These are phyloP conservation scores for Gymnopilus dilepis DNA, from an alignment of 768 basidiomycete genomes.

Conservation along the genomic window DNA sequence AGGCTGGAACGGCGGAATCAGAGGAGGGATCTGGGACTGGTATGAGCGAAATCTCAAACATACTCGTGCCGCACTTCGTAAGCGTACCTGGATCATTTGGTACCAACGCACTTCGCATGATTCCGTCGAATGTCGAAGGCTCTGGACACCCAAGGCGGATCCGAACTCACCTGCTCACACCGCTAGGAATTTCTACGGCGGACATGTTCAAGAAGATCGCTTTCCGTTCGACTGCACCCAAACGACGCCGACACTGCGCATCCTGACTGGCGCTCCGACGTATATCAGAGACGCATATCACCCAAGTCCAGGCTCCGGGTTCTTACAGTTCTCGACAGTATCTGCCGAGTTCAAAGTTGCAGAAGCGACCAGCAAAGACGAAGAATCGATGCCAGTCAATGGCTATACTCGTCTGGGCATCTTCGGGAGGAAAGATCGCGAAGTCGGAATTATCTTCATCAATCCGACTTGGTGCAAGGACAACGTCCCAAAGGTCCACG, in stretches of 20 bases:
- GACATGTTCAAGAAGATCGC: slow-evolving; percentile 10
- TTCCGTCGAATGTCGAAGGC: neutral
- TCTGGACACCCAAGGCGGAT: neutral
- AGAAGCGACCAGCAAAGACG: neutral
- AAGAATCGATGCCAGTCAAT: neutral
- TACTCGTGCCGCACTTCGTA: too few species aligned
- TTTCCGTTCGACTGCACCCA: slow-evolving; percentile 16
- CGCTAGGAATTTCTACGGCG: slow-evolving; percentile 10
- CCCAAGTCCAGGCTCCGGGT: slow-evolving; percentile 14
- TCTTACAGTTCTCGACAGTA: slow-evolving; percentile 19
- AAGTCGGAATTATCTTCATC: slow-evolving; percentile 3
- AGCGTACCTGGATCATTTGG: too few species aligned
- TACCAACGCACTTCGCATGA: neutral
- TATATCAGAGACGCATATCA: slow-evolving; percentile 14
- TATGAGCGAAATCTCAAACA: too few species aligned
- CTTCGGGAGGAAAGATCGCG: neutral
- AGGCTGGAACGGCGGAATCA: slow-evolving; percentile 10
- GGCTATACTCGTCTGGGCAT: slow-evolving; percentile 2
- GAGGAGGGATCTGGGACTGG: too few species aligned
- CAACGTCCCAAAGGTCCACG: slow-evolving; percentile 3
- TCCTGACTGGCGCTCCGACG: slow-evolving; percentile 1
- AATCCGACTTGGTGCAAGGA: slow-evolving; percentile 5
- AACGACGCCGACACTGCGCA: slow-evolving; percentile 12
- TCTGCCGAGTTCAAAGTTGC: slow-evolving; percentile 10
- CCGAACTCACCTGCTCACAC: neutral